A percentile compares a stretch with the other conserved stretches of the same genome.
phyloP scores from a whole-genome alignment of 768 basidiomycete genomes.

The Boletus rufocinnamomeus region DNA sequence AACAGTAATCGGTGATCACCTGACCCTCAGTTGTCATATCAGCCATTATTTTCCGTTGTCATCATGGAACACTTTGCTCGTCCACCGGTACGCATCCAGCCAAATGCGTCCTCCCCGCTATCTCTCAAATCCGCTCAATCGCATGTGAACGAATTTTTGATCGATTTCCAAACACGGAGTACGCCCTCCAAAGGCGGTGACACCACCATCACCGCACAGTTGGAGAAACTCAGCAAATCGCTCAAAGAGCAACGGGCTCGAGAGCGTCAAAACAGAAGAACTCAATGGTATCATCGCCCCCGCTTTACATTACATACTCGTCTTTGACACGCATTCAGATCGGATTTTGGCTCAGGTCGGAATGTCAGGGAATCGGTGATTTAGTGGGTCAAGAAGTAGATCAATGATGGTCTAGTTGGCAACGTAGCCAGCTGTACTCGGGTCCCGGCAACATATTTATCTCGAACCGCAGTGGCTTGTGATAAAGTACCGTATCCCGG shows the following conservation, averaged over 20 bases:
- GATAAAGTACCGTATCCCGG: background rate
- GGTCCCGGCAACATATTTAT: background rate
- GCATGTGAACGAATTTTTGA: slow-evolving; percentile 47
- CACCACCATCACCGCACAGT: slow-evolving; percentile 57
- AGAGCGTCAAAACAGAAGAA: slow-evolving; percentile 18
- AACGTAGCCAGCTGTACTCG: background rate
- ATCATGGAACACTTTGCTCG: slow-evolving; percentile 51
- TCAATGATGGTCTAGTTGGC: background rate
- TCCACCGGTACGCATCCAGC: slow-evolving; percentile 49
- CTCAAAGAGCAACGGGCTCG: slow-evolving; percentile 48
- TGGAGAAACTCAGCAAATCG: slow-evolving; percentile 56
- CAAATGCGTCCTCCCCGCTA: slow-evolving; percentile 38
- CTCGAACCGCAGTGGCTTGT: background rate
- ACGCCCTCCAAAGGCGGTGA: slow-evolving; percentile 52
- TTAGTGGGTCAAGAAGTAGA: background rate
- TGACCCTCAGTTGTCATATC: background rate
- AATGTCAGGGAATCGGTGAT: background rate
- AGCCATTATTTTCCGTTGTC: background rate
- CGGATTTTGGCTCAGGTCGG: background rate
- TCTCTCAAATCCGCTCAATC: slow-evolving; percentile 44
- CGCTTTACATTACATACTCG: background rate
- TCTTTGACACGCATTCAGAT: slow-evolving; percentile 15
- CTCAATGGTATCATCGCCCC: slow-evolving; percentile 4
- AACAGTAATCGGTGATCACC: slow-evolving; percentile 9
- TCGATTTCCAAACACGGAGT: slow-evolving; percentile 50